These are phyloP conservation scores for Yarrowia divulgata DNA, from an alignment of 805 yeast genomes.

Conservation along the genomic window DNA sequence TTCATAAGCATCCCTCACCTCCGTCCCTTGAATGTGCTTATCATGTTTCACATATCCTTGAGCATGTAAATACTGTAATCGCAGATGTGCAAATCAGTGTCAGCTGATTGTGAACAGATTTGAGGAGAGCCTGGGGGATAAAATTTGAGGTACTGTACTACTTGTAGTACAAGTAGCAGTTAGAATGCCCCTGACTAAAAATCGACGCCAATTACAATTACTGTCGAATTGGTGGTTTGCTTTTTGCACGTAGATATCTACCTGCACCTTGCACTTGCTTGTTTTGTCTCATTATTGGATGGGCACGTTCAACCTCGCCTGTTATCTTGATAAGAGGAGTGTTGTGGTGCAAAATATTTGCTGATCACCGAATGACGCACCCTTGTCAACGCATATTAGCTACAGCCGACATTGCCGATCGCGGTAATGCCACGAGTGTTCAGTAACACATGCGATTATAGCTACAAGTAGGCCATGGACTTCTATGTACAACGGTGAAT, in stretches of 20 bases:
- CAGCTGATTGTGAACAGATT: not conserved
- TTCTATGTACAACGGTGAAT: too few species aligned
- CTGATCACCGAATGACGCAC: not conserved
- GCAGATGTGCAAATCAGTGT: not conserved
- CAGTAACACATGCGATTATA: too few species aligned
- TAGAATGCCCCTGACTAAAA: too few species aligned
- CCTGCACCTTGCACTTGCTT: not conserved
- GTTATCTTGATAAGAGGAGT: constrained; percentile 3
- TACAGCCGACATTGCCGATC: not conserved
- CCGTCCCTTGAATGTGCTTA: too few species aligned
- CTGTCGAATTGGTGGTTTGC: too few species aligned
- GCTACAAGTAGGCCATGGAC: too few species aligned
- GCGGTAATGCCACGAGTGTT: not conserved
- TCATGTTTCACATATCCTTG: not conserved
- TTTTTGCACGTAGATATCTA: too few species aligned
- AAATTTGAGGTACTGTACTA: too few species aligned
- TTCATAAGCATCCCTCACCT: too few species aligned
- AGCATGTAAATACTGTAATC: not conserved
- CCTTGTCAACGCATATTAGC: not conserved
- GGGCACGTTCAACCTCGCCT: not conserved
- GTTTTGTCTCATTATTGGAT: not conserved
- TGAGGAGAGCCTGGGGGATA: too few species aligned
- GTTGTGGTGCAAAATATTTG: not conserved
- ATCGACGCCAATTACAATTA: too few species aligned
- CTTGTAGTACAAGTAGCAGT: too few species aligned